Conservation (phyloP, 805 yeast genomes). For the Kodamaea leandrae region DNA sequence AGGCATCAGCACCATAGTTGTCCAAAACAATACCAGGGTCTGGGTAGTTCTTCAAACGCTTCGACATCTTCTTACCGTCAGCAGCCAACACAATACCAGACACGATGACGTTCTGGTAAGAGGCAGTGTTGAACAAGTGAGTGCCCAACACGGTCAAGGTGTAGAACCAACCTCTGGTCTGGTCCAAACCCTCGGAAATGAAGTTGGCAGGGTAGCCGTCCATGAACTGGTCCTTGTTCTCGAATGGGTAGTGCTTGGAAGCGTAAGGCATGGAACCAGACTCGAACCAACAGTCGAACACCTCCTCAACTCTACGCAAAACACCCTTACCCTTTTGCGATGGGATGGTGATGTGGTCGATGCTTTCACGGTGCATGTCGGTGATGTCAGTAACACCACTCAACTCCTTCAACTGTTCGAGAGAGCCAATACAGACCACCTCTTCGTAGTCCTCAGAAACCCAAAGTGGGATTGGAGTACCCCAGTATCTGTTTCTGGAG, state of each 20-base stretch:
- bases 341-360: slow-evolving; percentile 91
- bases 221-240: slow-evolving; percentile 66
- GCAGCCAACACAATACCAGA: slow-evolving; percentile 95
- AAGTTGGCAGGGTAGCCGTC: slow-evolving; percentile 93
- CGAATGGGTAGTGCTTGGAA: slow-evolving; percentile 95
- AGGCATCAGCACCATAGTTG: slow-evolving; percentile 96
- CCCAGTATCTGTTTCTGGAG: slow-evolving; percentile 99
- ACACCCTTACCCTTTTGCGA: slow-evolving; percentile 85
- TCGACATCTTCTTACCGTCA: slow-evolving; percentile 99
- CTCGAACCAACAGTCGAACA: slow-evolving; percentile 99
- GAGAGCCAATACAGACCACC: slow-evolving; percentile 88
- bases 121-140: slow-evolving; percentile 87
- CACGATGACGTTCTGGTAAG: slow-evolving; percentile 93
- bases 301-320: slow-evolving; percentile 91
- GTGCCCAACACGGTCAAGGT: slow-evolving; percentile 94
- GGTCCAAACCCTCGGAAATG: slow-evolving; percentile 98
- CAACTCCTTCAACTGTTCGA: slow-evolving; percentile 79
- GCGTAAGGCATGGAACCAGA: slow-evolving; percentile 99
- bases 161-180: slow-evolving; percentile 99
- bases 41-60: slow-evolving; percentile 96
- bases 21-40: slow-evolving; percentile 82
- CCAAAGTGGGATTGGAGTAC: slow-evolving; percentile 99
- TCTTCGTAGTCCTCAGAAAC: slow-evolving; percentile 91
- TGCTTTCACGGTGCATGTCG: slow-evolving; percentile 91
- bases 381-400: slow-evolving; percentile 79